Evolutionary conservation across 805 yeast genomes (phyloP).

Genomic region (Yarrowia divulgata): DNA sequence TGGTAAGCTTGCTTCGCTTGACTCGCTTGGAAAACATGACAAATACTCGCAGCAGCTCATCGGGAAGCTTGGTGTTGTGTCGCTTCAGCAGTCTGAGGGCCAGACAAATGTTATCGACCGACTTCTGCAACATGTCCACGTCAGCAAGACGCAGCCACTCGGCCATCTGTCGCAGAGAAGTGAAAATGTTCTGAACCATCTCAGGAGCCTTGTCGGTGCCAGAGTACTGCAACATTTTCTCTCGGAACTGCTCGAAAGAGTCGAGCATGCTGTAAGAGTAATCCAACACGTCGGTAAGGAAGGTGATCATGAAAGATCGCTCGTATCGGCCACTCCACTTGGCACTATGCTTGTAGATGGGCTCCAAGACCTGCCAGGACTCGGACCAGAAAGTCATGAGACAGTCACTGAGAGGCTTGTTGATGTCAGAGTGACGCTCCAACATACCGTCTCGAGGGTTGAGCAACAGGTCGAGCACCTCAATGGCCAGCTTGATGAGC

Average conservation of each 20-base stretch:
- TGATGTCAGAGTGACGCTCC: conserved; percentile 48
- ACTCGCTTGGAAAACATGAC: conserved; percentile 18
- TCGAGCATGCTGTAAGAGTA: conserved; percentile 72
- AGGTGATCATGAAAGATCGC: conserved; percentile 68
- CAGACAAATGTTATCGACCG: conserved; percentile 66
- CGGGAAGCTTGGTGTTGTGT: conserved; percentile 71
- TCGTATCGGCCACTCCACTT: conserved; percentile 76
- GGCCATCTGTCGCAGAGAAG: conserved; percentile 71
- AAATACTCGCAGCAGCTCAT: conserved; percentile 45
- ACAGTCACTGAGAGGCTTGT: conserved; percentile 46
- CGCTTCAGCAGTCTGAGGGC: conserved; percentile 50
- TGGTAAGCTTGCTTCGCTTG: conserved; percentile 31
- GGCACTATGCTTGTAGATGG: conserved; percentile 71
- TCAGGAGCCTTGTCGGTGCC: conserved; percentile 46
- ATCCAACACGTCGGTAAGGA: conserved; percentile 86
- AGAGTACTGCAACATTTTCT: conserved; percentile 9
- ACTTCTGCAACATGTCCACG: conserved; percentile 69
- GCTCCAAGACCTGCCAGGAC: conserved; percentile 75
- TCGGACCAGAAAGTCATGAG: conserved; percentile 66
- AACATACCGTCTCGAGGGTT: conserved; percentile 71
- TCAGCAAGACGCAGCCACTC: conserved; percentile 88
- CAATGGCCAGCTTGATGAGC: conserved; percentile 76
- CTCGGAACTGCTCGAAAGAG: conserved; percentile 61
- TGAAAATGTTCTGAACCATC: conserved; percentile 54
- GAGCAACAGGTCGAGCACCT: conserved; percentile 65